Base-by-base conservation (phyloP, 352 stramenopile genomes). In the Globisporangium cystogenes region DNA sequence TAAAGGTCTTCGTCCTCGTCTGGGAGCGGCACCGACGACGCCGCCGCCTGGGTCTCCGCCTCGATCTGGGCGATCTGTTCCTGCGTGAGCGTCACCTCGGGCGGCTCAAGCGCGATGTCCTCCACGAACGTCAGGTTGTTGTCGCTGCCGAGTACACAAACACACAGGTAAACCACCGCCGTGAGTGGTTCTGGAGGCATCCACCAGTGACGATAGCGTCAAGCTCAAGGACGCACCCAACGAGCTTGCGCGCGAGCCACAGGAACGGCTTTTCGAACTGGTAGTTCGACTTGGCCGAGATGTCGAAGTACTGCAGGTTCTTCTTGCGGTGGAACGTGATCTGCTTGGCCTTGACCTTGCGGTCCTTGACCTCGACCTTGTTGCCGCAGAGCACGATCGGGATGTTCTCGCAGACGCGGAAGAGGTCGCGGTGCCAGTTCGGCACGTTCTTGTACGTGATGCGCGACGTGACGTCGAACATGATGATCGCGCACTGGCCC, bases 241-340 rank as follows among this genome's bases (percentile, higher is more conserved):
- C 88, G 65, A 99, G 87, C 86, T 99, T 99, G 65, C 97, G 93
- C 21, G 97, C 97, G 31, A 99, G 82, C 97, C 97, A 99, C 56
- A 99, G 81, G 82, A 99, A 99, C 46, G 97, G 97, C 87, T 99
- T 99, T 83, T 99, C 97, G 72, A 99, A 99, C 87, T 99, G 99
- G 86, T 99, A 99, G 87, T 99, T 99, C 31, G 88, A 98, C 88
- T 99, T 99, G 59, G 97, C 97, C 53, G 97, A 99, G 68, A 99
- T 99, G 82, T 99, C 97, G 64, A 99, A 99, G 78, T 99, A 99
- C 80, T 99, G 97, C 45, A 99, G 74, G 78, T 99, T 99, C 87
- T 99, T 99, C 87, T 99, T 99, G 68, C 97, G 91, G 82, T 99
- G 97, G 86, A 99, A 99, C 33, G 95, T 99, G 65, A 99, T 99